phyloP scores from a whole-genome alignment of 768 basidiomycete species.

The Symmetrospora coprosmae region DNA sequence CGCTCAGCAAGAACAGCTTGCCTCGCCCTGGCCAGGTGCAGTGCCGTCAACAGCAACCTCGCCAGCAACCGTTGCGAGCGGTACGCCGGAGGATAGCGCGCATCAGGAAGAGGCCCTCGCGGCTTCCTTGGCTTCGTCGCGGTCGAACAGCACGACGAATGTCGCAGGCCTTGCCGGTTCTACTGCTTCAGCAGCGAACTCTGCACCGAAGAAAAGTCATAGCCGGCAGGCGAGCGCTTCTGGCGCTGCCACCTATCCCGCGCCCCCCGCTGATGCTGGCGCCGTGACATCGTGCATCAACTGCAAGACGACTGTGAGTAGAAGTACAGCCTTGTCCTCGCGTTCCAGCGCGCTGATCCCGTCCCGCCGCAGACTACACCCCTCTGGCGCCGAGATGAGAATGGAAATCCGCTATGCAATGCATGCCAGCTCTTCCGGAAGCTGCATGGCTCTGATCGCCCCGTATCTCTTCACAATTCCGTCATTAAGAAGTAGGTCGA shows the following conservation, averaged over 20 bases:
- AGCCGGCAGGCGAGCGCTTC: not conserved
- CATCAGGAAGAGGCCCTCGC: not conserved
- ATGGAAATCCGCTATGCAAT: slow-evolving; percentile 33
- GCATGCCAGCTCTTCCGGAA: slow-evolving; percentile 35
- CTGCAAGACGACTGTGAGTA: slow-evolving; percentile 30
- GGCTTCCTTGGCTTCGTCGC: not conserved
- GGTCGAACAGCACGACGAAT: not conserved
- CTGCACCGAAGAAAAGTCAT: not conserved
- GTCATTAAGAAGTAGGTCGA: slow-evolving; percentile 29
- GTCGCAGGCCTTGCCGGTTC: not conserved
- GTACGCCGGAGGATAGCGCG: not conserved
- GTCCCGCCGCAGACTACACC: slow-evolving; percentile 29
- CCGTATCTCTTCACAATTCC: slow-evolving; percentile 31
- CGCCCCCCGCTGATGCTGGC: not conserved
- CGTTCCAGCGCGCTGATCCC: not conserved
- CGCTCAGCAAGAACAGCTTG: too few relatives aligned
- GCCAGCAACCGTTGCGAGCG: too few relatives aligned
- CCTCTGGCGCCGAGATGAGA: slow-evolving; percentile 33
- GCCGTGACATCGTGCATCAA: slow-evolving; percentile 25
- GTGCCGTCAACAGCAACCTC: too few relatives aligned
- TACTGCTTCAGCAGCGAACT: not conserved
- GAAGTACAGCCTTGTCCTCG: too few relatives aligned
- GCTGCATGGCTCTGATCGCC: slow-evolving; percentile 33
- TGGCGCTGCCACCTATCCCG: not conserved
- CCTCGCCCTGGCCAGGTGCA: too few relatives aligned